Percentiles rank a stretch among this genome's conserved stretches.
Conservation (phyloP, 108 stramenopile genomes). For the Cyclotella distinguenda region DNA sequence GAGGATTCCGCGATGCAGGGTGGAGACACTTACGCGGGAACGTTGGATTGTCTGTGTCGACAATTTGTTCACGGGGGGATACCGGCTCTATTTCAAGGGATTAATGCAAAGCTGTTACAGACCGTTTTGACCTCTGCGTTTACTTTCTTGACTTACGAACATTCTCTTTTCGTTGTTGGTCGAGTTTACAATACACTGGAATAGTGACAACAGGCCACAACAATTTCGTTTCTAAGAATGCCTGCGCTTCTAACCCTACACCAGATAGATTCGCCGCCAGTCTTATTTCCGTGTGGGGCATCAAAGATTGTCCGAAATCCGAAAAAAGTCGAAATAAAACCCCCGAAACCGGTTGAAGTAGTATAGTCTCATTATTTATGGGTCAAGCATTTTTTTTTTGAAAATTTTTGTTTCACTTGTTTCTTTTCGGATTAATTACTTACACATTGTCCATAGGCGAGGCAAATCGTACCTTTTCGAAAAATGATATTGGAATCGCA, state of each 20-base stretch:
- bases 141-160: conserved; percentile 91
- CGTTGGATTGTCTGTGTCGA: conserved; percentile 65
- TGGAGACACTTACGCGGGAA: conserved; percentile 51
- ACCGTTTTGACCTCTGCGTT: conserved; percentile 88
- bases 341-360: no score
- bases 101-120: conserved; percentile 90
- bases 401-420: no score
- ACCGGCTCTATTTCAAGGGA: conserved; percentile 76
- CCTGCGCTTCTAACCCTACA: neutral
- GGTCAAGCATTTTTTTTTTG: no score
- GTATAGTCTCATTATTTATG: no score
- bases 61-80: conserved; percentile 70
- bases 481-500: no score
- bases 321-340: no score
- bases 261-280: no score
- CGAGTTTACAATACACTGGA: conserved; percentile 12
- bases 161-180: conserved; percentile 58
- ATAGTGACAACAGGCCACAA: neutral
- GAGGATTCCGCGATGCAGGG: neutral
- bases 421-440: no score
- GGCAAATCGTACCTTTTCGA: no score
- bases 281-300: no score
- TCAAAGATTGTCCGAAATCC: no score
- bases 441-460: no score
- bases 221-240: neutral